Evolutionary conservation across 2,329 filamentous ascomycete species (phyloP), one percentile per base, ranked within the genome.

Genomic region (Calonectria montana): DNA sequence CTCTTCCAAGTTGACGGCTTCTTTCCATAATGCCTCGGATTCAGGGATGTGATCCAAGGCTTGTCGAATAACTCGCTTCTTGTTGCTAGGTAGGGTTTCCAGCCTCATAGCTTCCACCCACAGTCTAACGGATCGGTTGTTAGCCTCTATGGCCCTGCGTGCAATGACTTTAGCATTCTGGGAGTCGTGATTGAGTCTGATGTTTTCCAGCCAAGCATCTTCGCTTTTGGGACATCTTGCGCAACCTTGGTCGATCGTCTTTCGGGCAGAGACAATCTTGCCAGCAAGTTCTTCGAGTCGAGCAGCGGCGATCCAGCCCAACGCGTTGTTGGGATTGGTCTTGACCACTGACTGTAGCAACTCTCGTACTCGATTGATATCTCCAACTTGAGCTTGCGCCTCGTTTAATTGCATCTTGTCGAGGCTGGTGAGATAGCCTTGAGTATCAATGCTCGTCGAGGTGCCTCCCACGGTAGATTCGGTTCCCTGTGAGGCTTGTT

Each of bases 61-160:
- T 80, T 97, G 94, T 67, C 96, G 91, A 39, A 98, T 91, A 9
- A 99, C 97, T 80, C 95, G 92, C 85, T 98, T 98, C 84, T 97
- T 97, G 13, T 95, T 94, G 71, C 93, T 90, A 1, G 91, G 86
- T 59, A 98, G 93, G 9, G 91, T 91, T 82, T 99, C 97, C 27
- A 99, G 86, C 75, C 95, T 94, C 92, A 98, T 98, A 1, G 97
- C 97, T 81, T 97, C 96, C 7, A 97, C 92, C 97, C 97, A 99
- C 10, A 99, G 86, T 74, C 93, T 90, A 12, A 98, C 96, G 0
- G 96, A 98, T 68, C 92, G 91, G 73, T 95, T 93, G 77, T 98
- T 98, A 65, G 95, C 92, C 82, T 97, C 94, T 80, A 99, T 97
- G 4, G 96, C 97, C 76, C 96, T 93, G 10, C 96, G 94, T 8